Conservation (phyloP, 176 grass and related monocot species). For the Melocanna baccifera region DNA sequence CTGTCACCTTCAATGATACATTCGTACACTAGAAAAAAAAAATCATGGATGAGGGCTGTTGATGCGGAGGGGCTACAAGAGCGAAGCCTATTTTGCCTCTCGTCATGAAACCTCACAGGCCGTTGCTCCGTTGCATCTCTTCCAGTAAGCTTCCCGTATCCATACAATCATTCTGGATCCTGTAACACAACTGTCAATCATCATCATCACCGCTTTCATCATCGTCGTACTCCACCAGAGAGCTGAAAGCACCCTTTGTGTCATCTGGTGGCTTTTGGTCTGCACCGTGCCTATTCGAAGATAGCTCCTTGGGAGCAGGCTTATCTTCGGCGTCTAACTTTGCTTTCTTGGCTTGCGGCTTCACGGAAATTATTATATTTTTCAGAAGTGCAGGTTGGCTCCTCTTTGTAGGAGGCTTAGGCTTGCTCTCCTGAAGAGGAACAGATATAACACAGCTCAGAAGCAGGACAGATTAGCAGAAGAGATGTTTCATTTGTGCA, state of each 20-base stretch:
- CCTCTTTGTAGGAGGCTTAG: constrained; percentile 57
- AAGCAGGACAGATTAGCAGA: neutral
- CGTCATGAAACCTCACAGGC: neutral
- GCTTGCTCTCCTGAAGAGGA: constrained; percentile 35
- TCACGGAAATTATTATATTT: constrained; percentile 79
- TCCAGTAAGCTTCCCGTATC: neutral
- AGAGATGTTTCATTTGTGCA: constrained; percentile 11
- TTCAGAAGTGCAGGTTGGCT: constrained; percentile 48
- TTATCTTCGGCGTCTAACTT: constrained; percentile 37
- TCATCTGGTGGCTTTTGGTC: constrained; percentile 27
- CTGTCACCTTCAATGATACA: neutral
- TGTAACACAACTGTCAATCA: neutral
- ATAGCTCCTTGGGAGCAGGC: neutral
- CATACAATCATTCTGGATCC: neutral
- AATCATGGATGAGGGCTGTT: neutral
- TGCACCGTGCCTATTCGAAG: constrained; percentile 29
- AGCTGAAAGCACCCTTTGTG: constrained; percentile 17
- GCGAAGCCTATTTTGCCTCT: neutral
- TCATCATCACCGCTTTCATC: constrained; percentile 57
- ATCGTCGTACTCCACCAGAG: constrained; percentile 60
- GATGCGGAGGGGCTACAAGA: neutral
- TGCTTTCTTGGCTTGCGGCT: constrained; percentile 86
- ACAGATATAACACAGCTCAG: neutral
- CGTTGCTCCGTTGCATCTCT: neutral
- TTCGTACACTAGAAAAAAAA: neutral